phyloP scores from a whole-genome alignment of 2,329 filamentous ascomycete species.

The Botrytis aclada region DNA sequence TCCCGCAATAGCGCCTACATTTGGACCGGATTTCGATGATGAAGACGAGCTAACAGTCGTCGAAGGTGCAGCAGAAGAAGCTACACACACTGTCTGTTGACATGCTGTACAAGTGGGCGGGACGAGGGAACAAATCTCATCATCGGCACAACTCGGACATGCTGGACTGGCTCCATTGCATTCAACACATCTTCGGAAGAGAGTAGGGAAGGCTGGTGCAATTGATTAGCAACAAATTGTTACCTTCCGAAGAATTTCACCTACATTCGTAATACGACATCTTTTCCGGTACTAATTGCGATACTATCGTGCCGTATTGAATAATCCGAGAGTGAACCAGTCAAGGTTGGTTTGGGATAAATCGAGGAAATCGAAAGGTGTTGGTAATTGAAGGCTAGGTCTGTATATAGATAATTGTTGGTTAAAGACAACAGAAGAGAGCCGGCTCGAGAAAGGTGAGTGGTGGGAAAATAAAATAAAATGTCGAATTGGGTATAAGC shows the following conservation, averaged over 20 bases:
- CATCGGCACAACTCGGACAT: constrained; percentile 56
- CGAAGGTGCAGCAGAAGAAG: constrained; percentile 34
- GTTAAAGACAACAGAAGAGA: background rate
- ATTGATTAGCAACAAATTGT: constrained; percentile 23
- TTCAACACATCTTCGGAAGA: constrained; percentile 57
- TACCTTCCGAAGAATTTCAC: constrained; percentile 17
- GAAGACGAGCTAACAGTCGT: constrained; percentile 31
- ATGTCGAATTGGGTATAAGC: constrained; percentile 3
- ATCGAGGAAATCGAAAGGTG: background rate
- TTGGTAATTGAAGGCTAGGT: constrained; percentile 6
- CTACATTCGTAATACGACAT: constrained; percentile 19
- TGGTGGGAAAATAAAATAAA: background rate
- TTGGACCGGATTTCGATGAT: constrained; percentile 51
- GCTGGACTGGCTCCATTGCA: constrained; percentile 51
- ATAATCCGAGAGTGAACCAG: background rate
- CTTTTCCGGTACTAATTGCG: background rate
- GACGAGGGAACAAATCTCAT: constrained; percentile 57
- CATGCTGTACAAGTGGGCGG: constrained; percentile 59
- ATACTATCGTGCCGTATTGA: constrained; percentile 20
- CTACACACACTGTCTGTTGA: constrained; percentile 54
- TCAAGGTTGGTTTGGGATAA: background rate
- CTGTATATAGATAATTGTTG: background rate
- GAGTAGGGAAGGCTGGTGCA: constrained; percentile 32
- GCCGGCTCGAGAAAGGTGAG: constrained; percentile 3
- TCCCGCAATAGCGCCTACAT: constrained; percentile 82